Base-by-base conservation (phyloP, 2,329 filamentous ascomycete species). In the Periconia sp. region DNA sequence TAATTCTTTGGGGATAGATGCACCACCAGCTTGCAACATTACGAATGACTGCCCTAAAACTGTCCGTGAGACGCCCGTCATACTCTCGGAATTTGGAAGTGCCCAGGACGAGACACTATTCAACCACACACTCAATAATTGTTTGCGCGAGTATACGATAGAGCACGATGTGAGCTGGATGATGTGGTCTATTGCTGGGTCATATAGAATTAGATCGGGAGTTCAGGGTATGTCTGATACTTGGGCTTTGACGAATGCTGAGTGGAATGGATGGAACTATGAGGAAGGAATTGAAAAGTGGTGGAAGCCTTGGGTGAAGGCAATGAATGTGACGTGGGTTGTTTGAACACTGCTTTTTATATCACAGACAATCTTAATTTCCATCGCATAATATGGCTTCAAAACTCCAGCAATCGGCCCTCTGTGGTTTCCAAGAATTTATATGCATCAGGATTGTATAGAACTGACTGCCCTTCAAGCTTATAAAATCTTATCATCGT, bases 101-200 rank as follows among this genome's bases (percentile, higher is more conserved):
- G 71, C 69, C 9, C 73, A 75, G 54, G 72, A 75, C 49, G 64
- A 54, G 19, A 70, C 70, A 1, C 57, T 80, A 20, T 73, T 79
- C 60, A 75, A 76, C 49, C 72, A 76, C 56, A 76, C 74, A n/a
- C 66, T 81, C 54, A 76, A 78, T 63, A 75, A 73, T 47, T 82
- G 79, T 58, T 62, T 81, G 49, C 68, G 69, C 31, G 73, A 76
- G 15, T 82, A 74, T 64, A 80, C 79, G 15, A 63, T 73, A 50
- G 70, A 74, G 59, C 68, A 82, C 55, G 59, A 70, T 20, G 69
- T 82, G 27, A 77, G 76, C 63, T 81, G 79, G 79, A 76, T 77
- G 57, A 76, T 80, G 69, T 81, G 80, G 79, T 68, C 71, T 46
- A 64, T 81, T 43, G 79, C 79, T 1, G 80, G 79, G 1, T 78